Conservation (phyloP, 257 asterid species). For the Schizonepeta tenuifolia region DNA sequence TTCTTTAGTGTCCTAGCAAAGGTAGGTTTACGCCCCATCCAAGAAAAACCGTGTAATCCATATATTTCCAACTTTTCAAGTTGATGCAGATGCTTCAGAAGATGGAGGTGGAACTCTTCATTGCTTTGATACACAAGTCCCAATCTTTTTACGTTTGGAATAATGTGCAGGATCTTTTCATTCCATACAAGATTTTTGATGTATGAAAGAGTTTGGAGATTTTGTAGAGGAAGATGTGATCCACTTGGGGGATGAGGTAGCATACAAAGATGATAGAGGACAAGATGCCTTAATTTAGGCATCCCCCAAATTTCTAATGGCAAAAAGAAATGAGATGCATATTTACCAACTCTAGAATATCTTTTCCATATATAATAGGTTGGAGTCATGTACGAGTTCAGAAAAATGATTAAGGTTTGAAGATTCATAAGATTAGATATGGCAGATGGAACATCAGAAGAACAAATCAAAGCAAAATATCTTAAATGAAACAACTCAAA, state of each 20-base stretch:
- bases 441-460: not conserved
- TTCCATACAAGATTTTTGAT: not conserved
- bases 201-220: not conserved
- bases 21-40: not conserved
- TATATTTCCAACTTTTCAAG: constrained; percentile 1
- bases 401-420: constrained; percentile 27
- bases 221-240: not conserved
- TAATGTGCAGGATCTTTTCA: not conserved
- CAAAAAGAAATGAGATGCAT: not conserved
- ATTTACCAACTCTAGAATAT: no score
- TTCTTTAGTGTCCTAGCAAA: not conserved
- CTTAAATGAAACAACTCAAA: constrained; percentile 9
- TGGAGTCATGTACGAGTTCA: no score
- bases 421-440: constrained; percentile 21
- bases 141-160: not conserved
- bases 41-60: not conserved
- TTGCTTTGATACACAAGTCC: not conserved
- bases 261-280: not conserved
- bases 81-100: constrained; percentile 6
- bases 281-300: constrained; percentile 23
- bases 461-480: not conserved
- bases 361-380: no score
- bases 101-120: not conserved
- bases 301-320: constrained; percentile 19
- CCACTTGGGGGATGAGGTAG: not conserved